Percentiles rank a stretch among this genome's conserved stretches.
phyloP scores from a whole-genome alignment of 257 asterid species.

The Galeopsis tetrahit region DNA sequence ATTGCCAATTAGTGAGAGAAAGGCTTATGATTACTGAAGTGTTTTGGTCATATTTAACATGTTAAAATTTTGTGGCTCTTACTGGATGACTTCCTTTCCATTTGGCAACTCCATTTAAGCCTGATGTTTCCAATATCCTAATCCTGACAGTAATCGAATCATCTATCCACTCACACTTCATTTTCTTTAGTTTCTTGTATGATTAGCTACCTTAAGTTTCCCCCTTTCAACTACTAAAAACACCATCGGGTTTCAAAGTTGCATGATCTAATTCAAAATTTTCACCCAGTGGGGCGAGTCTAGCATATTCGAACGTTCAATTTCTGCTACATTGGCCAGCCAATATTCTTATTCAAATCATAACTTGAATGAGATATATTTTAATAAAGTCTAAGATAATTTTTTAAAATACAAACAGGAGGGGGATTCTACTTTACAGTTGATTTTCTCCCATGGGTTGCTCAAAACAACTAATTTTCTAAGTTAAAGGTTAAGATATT shows the following conservation, averaged over 20 bases:
- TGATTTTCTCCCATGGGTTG: neutral
- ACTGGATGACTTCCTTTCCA: neutral
- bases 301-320: neutral
- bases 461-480: no score
- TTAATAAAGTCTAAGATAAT: no score
- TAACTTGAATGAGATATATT: no score
- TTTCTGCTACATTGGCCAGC: no score
- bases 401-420: no score
- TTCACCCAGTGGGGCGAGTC: neutral
- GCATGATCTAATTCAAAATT: no score
- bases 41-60: neutral
- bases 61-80: slow-evolving; percentile 9
- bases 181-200: neutral
- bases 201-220: no score
- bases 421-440: neutral
- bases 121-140: neutral
- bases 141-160: neutral
- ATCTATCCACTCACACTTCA: neutral
- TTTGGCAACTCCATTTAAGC: neutral
- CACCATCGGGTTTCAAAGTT: no score
- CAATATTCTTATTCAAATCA: neutral
- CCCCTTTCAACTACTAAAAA: no score
- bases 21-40: neutral
- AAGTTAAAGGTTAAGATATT: no score
- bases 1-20: slow-evolving; percentile 19